Percentiles rank a stretch among this genome's conserved stretches.
Conservation (phyloP, 1,139 yeast genomes). For the Diutina scorzettiae region DNA sequence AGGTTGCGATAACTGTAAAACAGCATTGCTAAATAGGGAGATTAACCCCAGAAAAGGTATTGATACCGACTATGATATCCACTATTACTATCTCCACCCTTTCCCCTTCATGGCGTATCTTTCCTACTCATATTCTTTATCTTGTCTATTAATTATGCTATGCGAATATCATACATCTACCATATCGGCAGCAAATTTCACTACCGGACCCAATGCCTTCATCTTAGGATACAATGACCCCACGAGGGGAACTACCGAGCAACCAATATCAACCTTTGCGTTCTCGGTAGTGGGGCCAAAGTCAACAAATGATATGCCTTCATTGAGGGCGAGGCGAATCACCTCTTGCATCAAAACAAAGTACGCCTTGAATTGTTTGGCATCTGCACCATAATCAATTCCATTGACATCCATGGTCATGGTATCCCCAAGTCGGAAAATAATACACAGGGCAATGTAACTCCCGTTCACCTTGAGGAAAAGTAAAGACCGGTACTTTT, state of each 20-base stretch:
- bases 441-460: slow-evolving; percentile 29
- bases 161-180: slow-evolving; percentile 15
- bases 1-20: no score
- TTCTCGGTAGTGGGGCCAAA: slow-evolving; percentile 27
- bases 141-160: no score
- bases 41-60: no score
- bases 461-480: slow-evolving; percentile 25
- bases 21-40: no score
- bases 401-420: slow-evolving; percentile 35
- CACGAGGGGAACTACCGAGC: slow-evolving; percentile 22
- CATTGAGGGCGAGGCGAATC: slow-evolving; percentile 26
- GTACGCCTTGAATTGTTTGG: slow-evolving; percentile 26
- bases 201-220: slow-evolving; percentile 12
- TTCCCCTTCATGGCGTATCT: no score
- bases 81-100: no score
- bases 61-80: no score
- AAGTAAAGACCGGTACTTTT: slow-evolving; percentile 19
- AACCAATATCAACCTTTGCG: slow-evolving; percentile 31
- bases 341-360: slow-evolving; percentile 39
- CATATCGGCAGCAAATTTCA: slow-evolving; percentile 14
- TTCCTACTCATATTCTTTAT: no score
- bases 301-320: slow-evolving; percentile 28
- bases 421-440: slow-evolving; percentile 31
- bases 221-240: slow-evolving; percentile 16
- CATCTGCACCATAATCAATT: slow-evolving; percentile 13